Percentiles rank a stretch among this genome's conserved stretches.
phyloP scores from a whole-genome alignment of 352 stramenopile species.

The Hyaloperonospora brassicae region DNA sequence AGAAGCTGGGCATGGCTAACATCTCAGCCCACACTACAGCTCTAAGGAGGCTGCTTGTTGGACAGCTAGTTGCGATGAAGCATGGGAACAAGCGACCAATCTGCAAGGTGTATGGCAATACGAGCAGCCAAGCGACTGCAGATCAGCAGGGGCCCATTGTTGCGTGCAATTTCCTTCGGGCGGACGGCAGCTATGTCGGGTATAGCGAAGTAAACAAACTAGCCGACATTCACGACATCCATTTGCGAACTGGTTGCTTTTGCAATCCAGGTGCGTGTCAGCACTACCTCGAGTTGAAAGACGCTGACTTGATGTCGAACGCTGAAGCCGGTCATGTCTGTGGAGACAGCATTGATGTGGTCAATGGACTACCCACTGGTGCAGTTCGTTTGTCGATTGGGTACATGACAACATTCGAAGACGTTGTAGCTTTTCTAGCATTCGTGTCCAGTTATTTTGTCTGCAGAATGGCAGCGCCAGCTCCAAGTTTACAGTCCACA shows the following conservation, averaged over 20 bases:
- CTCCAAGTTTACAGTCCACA: not conserved
- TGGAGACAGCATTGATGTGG: slow-evolving; percentile 57
- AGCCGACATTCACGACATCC: slow-evolving; percentile 58
- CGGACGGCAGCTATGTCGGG: slow-evolving; percentile 54
- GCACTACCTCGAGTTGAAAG: slow-evolving; percentile 43
- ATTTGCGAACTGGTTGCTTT: slow-evolving; percentile 68
- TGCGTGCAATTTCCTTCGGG: slow-evolving; percentile 52
- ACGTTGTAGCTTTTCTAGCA: slow-evolving; percentile 39
- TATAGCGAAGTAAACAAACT: slow-evolving; percentile 63
- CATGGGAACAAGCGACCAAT: slow-evolving; percentile 47
- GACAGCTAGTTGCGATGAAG: slow-evolving; percentile 25
- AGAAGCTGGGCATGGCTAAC: slow-evolving; percentile 34
- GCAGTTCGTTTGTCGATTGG: slow-evolving; percentile 60
- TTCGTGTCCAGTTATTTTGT: slow-evolving; percentile 64
- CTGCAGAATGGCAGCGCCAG: slow-evolving; percentile 8
- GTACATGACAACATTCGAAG: slow-evolving; percentile 74
- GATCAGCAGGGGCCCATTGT: slow-evolving; percentile 37
- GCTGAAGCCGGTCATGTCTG: slow-evolving; percentile 62
- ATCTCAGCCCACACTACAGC: slow-evolving; percentile 43
- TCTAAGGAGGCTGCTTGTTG: slow-evolving; percentile 37
- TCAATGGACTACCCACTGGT: slow-evolving; percentile 57
- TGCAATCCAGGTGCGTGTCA: slow-evolving; percentile 78
- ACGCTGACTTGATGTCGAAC: slow-evolving; percentile 42
- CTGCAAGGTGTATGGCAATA: slow-evolving; percentile 52
- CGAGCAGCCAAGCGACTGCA: not conserved